Base-by-base conservation (phyloP, 139 green algal genomes). In the Micromonas pusilla region DNA sequence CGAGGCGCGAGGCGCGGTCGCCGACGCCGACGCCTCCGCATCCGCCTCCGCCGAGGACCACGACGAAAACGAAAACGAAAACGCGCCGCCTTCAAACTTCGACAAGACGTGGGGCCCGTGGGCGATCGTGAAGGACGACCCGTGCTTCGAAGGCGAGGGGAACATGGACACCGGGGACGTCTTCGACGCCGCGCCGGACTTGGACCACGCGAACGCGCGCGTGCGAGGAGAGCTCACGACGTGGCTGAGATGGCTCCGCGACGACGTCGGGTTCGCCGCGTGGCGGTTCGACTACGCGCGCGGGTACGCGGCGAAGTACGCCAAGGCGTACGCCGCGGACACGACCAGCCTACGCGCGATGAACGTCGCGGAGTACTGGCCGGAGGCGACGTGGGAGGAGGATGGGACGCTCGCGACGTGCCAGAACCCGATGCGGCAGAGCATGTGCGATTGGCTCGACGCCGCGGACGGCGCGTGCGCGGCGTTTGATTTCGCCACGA, bases 141-240 rank as follows among this genome's bases (percentile, higher is more conserved):
- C 54, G 9, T 71, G 82, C 6, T 96, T 92, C 73, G 36, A 79
- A 0, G 93, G 91, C 52, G 26, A 20, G 36, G 34, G 64, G 4
- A 37, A 64, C 37, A 30, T 31, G 20, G 53, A 23, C 39, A 83
- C 80, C 0, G 91, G 90, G 32, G 89, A 87, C 20, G 86, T 91
- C 81, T 96, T 87, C 52, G 66, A 60, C 26, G 79, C 87, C 45
- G 91, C 92, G 0, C 92, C 92, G 75, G 90, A 97, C 85, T 83
- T 97, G 31, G 93, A 97, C 85, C 92, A 97, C 79, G 72, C 64
- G 25, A 96, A 97, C 76, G 67, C 84, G 25, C 82, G 89, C 26
- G 84, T 97, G 60, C 85, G 89, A 0, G 70, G 80, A 3, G 84
- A 82, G 32, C 78, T 97, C 2, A 89, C 75, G 33, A 87, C 91